Percentiles rank a stretch among this genome's conserved stretches.
These are phyloP conservation scores for Chaetomidium leptoderma DNA, from an alignment of 495 filamentous ascomycete genomes.

Conservation along the genomic window DNA sequence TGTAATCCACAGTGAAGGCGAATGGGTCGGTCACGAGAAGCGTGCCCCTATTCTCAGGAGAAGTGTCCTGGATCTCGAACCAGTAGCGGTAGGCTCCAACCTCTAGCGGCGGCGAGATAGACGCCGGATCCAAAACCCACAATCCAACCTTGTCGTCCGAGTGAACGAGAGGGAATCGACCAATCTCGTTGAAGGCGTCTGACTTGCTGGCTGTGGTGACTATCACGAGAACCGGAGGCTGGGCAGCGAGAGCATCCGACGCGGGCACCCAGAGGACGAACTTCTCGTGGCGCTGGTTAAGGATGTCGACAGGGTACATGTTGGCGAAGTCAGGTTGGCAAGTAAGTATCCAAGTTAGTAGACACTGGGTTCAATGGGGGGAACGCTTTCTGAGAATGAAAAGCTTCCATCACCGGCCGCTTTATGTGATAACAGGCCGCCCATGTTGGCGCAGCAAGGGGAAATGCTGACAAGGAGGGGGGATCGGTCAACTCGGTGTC, in stretches of 20 bases:
- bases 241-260: background rate
- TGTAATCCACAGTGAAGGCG: constrained; percentile 33
- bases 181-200: constrained; percentile 13
- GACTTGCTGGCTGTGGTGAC: constrained; percentile 8
- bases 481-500: no score
- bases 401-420: no score
- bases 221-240: constrained; percentile 19
- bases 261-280: constrained; percentile 32
- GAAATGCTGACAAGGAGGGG: no score
- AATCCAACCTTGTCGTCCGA: constrained; percentile 16
- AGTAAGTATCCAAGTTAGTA: background rate
- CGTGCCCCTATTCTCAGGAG: constrained; percentile 4
- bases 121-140: constrained; percentile 23
- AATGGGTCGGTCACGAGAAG: constrained; percentile 28
- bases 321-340: background rate
- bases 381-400: no score
- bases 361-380: background rate
- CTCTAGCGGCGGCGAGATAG: constrained; percentile 17
- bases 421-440: background rate
- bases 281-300: constrained; percentile 23
- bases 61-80: constrained; percentile 26
- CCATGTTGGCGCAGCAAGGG: no score
- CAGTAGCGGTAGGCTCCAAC: constrained; percentile 31
- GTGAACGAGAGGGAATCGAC: constrained; percentile 9
- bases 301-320: constrained; percentile 25